Evolutionary conservation across 2,329 filamentous ascomycete genomes (phyloP), one percentile per base, ranked within the genome.

Genomic region (Exserohilum rostratum): DNA sequence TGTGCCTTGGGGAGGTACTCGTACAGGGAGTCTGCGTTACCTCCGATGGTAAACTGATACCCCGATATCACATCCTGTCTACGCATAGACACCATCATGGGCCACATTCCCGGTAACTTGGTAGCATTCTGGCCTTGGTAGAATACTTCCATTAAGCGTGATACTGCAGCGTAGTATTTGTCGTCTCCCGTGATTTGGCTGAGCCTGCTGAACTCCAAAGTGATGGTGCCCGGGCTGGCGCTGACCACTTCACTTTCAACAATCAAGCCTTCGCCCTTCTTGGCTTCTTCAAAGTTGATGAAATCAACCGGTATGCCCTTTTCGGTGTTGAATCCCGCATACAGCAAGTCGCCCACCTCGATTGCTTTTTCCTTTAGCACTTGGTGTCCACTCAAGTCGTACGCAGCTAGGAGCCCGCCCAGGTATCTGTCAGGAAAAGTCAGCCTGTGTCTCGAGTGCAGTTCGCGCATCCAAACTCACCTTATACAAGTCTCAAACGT

Each of bases 401-500:
- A 76, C 25, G 74, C 74, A 29, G 66, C 66, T 12, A 76, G 55
- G 25, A 76, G 57, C 13, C 74, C 74, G 15, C 74, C 73, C 12
- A 76, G 67, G 34, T 75, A 42, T 29, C 39, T 42, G 17, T 13
- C 22, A 7, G 7, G 4, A 15, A 4, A 42, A 15, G 10, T 42
- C 25, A 42, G 25, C 6, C n/a, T 29, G 39, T 0, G 10, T 15
- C 25, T 17, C 25, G 12, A 5, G 20, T 27, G 38, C 38, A 42
- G 9, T 29, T 29, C 35, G 20, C 15, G 17, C 22, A 7, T 12
- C 39, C 5, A 15, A 42, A 42, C 39, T 9, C 27, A 75, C 17
- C 74, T 67, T 39, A 81, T 82, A 0, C 78, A 81, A 0, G 80
- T 81, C 60, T 82, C 80, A 52, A 82, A 82, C 9, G 81, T 78